Evolutionary conservation across 192 early-diverging fungal species (phyloP), one percentile per base, ranked within the genome.

Genomic region (Linnemannia exigua): DNA sequence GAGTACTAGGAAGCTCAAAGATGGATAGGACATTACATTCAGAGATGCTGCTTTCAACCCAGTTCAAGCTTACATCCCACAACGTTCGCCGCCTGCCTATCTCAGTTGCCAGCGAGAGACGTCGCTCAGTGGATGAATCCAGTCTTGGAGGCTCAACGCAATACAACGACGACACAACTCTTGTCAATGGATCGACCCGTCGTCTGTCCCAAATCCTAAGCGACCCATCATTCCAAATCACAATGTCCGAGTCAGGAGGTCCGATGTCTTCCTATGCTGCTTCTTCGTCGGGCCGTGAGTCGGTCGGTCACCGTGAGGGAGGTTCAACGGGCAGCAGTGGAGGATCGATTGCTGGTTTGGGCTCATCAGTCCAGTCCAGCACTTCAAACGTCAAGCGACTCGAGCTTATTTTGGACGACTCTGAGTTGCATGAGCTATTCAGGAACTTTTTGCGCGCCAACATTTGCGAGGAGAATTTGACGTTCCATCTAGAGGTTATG

Each of bases 391-490:
- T 90, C 0, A 89, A 89, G 6, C 80, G 90, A 70, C 87, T 96
- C 0, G 89, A 89, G 58, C 75, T 89, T 28, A 95, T 96, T 72
- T 82, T 96, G 15, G 87, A 89, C 14, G 91, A 91, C 61, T 63
- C 84, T 4, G 88, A 85, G 8, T 77, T 95, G 12, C 79, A 90
- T 52, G 88, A 89, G 7, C 75, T 91, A 15, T 95, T 95, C 87
- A 92, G 91, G 80, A 89, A 85, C 33, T 95, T 94, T 80, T 85
- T 94, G 54, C 86, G 89, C n/a, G 84, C 89, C 31, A 94, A 94
- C 67, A 93, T 93, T 66, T 95, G 94, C 71, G 91, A 94, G 72
- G 95, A 96, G 58, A 96, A 96, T 69, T 81, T 94, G 52, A 78
- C 91, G 16, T 96, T 95, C 70, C 92, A 92, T 85, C 79, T 91